Evolutionary conservation across 768 basidiomycete species (phyloP).

Genomic region (Amylocystis lapponica): DNA sequence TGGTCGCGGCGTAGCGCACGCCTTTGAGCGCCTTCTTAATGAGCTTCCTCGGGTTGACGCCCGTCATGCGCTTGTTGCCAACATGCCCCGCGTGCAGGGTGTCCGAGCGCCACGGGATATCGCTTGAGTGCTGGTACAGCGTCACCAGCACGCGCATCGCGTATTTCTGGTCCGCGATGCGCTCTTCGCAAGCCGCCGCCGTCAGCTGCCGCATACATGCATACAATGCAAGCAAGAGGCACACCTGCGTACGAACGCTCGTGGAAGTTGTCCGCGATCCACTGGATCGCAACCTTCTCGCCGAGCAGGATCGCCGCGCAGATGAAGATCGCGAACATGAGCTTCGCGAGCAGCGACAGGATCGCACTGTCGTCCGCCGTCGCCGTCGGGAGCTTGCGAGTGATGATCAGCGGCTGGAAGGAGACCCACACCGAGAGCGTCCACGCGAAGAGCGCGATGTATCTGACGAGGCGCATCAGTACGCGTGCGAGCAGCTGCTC

Average conservation of each 20-base stretch:
- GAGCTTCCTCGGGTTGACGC: slow-evolving; percentile 50
- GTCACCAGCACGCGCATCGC: slow-evolving; percentile 65
- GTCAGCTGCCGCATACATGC: neutral
- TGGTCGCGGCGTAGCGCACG: slow-evolving; percentile 66
- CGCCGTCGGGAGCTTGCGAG: slow-evolving; percentile 18
- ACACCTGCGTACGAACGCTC: slow-evolving; percentile 64
- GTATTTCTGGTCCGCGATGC: slow-evolving; percentile 78
- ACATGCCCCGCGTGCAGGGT: slow-evolving; percentile 40
- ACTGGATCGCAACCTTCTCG: slow-evolving; percentile 85
- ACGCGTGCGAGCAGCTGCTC: too few species aligned
- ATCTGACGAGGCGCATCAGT: slow-evolving; percentile 26
- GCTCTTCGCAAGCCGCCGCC: slow-evolving; percentile 42
- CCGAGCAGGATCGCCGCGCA: slow-evolving; percentile 65
- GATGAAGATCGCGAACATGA: slow-evolving; percentile 70
- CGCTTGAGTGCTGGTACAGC: slow-evolving; percentile 73
- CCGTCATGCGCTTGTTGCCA: slow-evolving; percentile 27
- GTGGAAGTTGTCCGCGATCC: slow-evolving; percentile 80
- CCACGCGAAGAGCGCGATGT: slow-evolving; percentile 68
- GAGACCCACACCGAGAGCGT: slow-evolving; percentile 60
- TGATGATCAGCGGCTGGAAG: slow-evolving; percentile 62
- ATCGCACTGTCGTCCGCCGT: slow-evolving; percentile 30
- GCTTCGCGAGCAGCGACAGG: slow-evolving; percentile 51
- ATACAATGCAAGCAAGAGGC: slow-evolving; percentile 9
- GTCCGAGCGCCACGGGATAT: slow-evolving; percentile 64
- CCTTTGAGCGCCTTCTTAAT: slow-evolving; percentile 70